Evolutionary conservation across 1,284 basidiomycete species (phyloP).

Genomic region (Melanopsichium pennsylvanicum): DNA sequence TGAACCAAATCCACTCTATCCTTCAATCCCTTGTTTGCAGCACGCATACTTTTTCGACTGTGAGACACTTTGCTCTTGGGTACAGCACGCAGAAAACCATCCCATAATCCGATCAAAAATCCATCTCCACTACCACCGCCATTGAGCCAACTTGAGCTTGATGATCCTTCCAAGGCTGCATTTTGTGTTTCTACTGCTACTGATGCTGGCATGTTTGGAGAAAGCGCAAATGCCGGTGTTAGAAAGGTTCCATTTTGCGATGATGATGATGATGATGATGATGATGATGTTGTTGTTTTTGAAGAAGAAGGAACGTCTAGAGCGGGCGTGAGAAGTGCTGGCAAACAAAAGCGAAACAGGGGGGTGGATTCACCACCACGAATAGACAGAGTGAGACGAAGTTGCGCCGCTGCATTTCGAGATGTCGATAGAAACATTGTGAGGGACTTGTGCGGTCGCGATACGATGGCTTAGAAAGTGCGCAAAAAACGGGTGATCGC

Average conservation of each 20-base stretch:
- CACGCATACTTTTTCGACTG: constrained; percentile 91
- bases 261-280: constrained; percentile 1
- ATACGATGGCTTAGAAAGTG: neutral
- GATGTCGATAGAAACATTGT: constrained; percentile 10
- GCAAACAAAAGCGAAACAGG: constrained; percentile 1
- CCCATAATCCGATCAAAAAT: constrained; percentile 74
- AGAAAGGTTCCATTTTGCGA: too few relatives aligned
- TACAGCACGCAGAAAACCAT: constrained; percentile 86
- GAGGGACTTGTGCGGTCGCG: too few relatives aligned
- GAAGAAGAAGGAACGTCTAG: neutral
- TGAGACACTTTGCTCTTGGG: constrained; percentile 95
- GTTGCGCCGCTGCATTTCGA: neutral
- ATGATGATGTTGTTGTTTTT: neutral
- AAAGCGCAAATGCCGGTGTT: constrained; percentile 12
- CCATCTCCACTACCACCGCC: neutral
- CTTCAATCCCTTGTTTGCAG: constrained; percentile 91
- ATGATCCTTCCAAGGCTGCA: too few relatives aligned
- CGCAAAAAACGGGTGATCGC: neutral
- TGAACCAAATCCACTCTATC: constrained; percentile 79
- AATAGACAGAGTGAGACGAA: constrained; percentile 4
- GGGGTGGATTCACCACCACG: neutral
- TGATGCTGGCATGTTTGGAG: too few relatives aligned
- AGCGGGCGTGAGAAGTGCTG: neutral
- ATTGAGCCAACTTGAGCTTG: too few relatives aligned
- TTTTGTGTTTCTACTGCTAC: too few relatives aligned